Evolutionary conservation across 2,329 filamentous ascomycete species (phyloP), one percentile per base, ranked within the genome.

Genomic region (Pseudogymnoascus sp.): DNA sequence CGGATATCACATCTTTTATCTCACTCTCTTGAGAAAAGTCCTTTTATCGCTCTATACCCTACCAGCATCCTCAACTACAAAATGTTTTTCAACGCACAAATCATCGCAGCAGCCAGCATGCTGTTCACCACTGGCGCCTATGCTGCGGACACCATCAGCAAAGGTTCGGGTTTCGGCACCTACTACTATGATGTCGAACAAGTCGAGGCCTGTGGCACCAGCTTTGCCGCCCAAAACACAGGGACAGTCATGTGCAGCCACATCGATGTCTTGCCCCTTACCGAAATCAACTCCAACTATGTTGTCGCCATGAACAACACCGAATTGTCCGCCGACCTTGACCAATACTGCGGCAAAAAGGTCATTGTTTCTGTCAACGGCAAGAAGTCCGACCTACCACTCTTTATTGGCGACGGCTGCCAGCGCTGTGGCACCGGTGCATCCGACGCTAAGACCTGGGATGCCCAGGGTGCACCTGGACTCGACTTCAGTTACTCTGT

Each of bases 241-340:
- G 43, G 43, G 22, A 25, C 22, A 30, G 43, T 54, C n/a, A 54
- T 54, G 43, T 54, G 43, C 25, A 54, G 43, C 43, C 43, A 54
- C 11, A 54, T 54, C 25, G 2, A n/a, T 25, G 30, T 12, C 25
- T 30, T 54, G 43, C 43, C 43, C 25, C 43, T 54, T 32, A 54
- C 43, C n/a, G 43, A 54, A 9, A 54, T 54, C n/a, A 18, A 54
- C 25, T 18, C 43, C 9, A 54, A 54, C 43, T 54, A 54, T 12
- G 43, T 54, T 30, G 43, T 54, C 12, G 43, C 43, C 43, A 54
- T 54, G 43, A 54, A 54, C 43, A 54, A 54, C 43, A 54, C 43
- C 43, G 22, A 30, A 28, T 25, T 54, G 8, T 5, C 25, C 43
- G 25, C 22, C n/a, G 43, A 54, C 8, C 16, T 54, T 25, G 25